These are phyloP conservation scores for Cladosporium sp. DNA, from an alignment of 2,329 filamentous ascomycete genomes.

Conservation along the genomic window DNA sequence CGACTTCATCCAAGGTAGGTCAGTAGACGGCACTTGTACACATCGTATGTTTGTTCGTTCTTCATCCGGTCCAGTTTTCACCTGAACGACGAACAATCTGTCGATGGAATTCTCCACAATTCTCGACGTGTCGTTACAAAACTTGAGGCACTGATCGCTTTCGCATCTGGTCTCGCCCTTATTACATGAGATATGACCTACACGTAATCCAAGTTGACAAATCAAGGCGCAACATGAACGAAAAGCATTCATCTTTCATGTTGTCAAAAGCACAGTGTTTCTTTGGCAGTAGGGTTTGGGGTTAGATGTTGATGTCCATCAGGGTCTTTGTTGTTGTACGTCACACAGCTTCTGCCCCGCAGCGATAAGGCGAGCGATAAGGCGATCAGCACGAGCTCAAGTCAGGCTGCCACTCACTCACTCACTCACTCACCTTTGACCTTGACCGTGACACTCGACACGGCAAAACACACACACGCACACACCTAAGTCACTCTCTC, in stretches of 20 bases:
- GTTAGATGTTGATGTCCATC: neutral
- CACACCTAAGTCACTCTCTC: neutral
- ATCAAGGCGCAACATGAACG: neutral
- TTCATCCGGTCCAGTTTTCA: no score
- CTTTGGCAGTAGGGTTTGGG: neutral
- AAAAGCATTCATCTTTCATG: neutral
- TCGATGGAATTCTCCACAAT: no score
- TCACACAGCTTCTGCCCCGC: neutral
- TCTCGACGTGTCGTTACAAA: no score
- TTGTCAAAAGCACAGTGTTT: neutral
- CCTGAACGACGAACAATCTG: no score
- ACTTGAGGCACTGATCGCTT: no score
- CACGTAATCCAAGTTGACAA: no score
- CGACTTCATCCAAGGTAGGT: no score
- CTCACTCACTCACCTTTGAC: neutral
- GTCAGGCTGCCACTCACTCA: neutral
- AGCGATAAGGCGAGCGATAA: constrained; percentile 7
- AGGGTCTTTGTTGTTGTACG: constrained; percentile 3
- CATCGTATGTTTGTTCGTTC: no score
- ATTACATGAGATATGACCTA: no score
- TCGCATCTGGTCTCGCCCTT: no score
- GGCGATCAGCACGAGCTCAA: constrained; percentile 3
- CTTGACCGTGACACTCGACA: neutral
- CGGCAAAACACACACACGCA: neutral
- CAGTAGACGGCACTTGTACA: no score